phyloP scores from a whole-genome alignment of 768 basidiomycete genomes.

The Russula sp. region DNA sequence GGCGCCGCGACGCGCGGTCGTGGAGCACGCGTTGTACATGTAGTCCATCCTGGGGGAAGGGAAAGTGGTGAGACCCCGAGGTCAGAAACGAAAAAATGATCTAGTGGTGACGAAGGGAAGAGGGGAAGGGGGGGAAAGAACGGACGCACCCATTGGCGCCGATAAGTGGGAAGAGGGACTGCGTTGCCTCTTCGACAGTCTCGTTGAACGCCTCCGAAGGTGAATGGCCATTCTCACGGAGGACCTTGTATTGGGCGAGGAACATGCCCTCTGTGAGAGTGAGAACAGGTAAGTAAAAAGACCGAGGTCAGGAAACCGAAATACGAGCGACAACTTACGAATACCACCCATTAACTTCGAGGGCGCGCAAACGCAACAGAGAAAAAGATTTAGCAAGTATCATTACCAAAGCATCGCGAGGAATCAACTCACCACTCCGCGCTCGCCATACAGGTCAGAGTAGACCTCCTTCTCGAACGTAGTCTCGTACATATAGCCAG shows the following conservation, averaged over 20 bases:
- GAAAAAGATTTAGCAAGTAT: constrained; percentile 10
- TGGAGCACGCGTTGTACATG: constrained; percentile 99
- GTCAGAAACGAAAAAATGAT: not conserved
- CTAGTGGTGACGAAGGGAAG: not conserved
- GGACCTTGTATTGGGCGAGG: constrained; percentile 97
- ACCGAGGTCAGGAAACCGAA: not conserved
- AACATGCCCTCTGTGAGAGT: constrained; percentile 81
- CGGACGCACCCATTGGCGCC: constrained; percentile 80
- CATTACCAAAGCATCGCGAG: not conserved
- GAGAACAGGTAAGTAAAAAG: not conserved
- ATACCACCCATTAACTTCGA: constrained; percentile 92
- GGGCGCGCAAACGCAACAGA: not conserved
- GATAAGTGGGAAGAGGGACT: constrained; percentile 95
- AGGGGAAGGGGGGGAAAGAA: not conserved
- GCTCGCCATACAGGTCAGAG: constrained; percentile 99
- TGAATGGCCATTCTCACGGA: constrained; percentile 92
- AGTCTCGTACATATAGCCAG: constrained; percentile 98
- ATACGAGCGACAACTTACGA: constrained; percentile 48
- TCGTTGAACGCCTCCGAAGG: constrained; percentile 99
- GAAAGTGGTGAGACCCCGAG: constrained; percentile 1
- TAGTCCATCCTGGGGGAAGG: constrained; percentile 78
- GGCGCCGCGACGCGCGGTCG: constrained; percentile 97
- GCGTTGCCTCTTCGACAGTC: constrained; percentile 99
- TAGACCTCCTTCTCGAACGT: constrained; percentile 99
- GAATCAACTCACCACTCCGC: constrained; percentile 82